Percentiles rank a stretch among this genome's conserved stretches.
Evolutionary conservation across 2,329 filamentous ascomycete species (phyloP).

Genomic region (Fusarium sp.): DNA sequence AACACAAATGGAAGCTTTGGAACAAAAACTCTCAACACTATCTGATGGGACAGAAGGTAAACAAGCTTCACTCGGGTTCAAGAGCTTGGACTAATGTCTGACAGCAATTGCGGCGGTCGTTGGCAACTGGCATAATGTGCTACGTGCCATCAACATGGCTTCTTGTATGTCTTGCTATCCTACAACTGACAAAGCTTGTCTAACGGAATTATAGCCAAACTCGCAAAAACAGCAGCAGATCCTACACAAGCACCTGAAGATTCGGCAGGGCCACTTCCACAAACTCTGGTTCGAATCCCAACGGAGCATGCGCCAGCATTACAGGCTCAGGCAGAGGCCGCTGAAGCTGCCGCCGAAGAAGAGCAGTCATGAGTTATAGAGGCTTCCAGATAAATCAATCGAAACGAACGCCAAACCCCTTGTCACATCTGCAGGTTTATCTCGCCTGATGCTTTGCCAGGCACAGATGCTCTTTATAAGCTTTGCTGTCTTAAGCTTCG

Average conservation of each 20-base stretch:
- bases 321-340: slow-evolving; percentile 69
- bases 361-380: slow-evolving; percentile 43
- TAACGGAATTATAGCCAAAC: slow-evolving; percentile 66
- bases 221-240: slow-evolving; percentile 69
- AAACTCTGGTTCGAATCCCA: slow-evolving; percentile 86
- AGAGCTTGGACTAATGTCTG: slow-evolving; percentile 37
- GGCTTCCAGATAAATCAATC: background rate
- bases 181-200: background rate
- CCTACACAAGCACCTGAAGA: slow-evolving; percentile 53
- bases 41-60: slow-evolving; percentile 85
- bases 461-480: background rate
- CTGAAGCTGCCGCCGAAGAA: slow-evolving; percentile 58
- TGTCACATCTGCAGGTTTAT: background rate
- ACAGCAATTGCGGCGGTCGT: slow-evolving; percentile 85
- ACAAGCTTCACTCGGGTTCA: background rate
- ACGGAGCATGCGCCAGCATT: slow-evolving; percentile 78
- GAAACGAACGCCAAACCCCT: background rate
- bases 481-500: background rate
- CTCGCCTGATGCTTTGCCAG: background rate
- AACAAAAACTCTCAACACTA: slow-evolving; percentile 80
- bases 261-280: slow-evolving; percentile 70
- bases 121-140: slow-evolving; percentile 88
- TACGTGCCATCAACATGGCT: slow-evolving; percentile 87
- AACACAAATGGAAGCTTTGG: slow-evolving; percentile 83
- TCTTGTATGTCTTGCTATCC: slow-evolving; percentile 69